A percentile compares a stretch with the other conserved stretches of the same genome.
Conservation (phyloP, 2,329 filamentous ascomycete species). For the Monosporascus sp. region DNA sequence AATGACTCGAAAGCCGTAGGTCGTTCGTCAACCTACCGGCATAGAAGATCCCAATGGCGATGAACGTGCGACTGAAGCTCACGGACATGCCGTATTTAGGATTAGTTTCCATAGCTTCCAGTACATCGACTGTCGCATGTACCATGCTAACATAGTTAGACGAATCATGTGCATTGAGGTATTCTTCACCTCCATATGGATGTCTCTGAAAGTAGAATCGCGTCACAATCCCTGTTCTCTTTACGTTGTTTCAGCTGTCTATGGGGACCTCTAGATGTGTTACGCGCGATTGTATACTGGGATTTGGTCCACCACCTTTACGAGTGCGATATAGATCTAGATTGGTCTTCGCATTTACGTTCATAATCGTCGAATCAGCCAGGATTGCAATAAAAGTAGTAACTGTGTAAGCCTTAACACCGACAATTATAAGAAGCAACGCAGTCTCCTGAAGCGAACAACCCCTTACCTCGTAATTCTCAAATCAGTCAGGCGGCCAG, state of each 20-base stretch:
- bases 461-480: constrained; percentile 4
- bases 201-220: not conserved
- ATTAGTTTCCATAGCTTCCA: not conserved
- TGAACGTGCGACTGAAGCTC: not conserved
- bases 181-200: not conserved
- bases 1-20: not conserved
- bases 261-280: not conserved
- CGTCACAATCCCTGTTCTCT: not conserved
- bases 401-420: not conserved
- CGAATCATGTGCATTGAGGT: not conserved
- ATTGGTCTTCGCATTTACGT: constrained; percentile 3
- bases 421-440: constrained; percentile 2
- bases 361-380: not conserved
- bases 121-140: not conserved
- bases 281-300: constrained; percentile 1
- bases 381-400: constrained; percentile 3
- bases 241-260: not conserved
- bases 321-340: constrained; percentile 3
- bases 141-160: not conserved
- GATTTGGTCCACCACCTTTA: constrained; percentile 9
- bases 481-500: constrained; percentile 5
- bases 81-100: not conserved
- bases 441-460: not conserved
- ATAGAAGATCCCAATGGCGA: not conserved
- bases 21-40: not conserved